Evolutionary conservation across 257 asterid genomes (phyloP).

Genomic region (Solanum sitiens): DNA sequence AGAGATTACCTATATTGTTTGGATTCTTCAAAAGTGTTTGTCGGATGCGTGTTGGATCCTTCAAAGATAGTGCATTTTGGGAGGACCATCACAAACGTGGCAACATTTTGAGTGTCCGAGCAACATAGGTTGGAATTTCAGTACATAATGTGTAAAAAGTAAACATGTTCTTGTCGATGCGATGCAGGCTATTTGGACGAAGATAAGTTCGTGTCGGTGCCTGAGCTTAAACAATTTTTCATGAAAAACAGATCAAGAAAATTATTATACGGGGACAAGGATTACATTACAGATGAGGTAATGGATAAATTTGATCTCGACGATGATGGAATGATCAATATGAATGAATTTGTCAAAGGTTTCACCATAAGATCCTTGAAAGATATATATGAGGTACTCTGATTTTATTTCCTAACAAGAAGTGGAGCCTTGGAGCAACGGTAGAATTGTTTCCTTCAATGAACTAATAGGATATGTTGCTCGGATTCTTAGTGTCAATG

Average conservation of each 20-base stretch:
- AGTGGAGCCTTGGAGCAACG: neutral
- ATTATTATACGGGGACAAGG: conserved; percentile 5
- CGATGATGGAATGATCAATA: conserved; percentile 30
- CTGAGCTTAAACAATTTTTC: conserved; percentile 35
- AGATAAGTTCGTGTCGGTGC: conserved; percentile 27
- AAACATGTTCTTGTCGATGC: too few relatives aligned
- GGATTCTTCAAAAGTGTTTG: neutral
- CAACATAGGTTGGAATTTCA: neutral
- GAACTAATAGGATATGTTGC: neutral
- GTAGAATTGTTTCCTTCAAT: neutral
- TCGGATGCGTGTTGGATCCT: neutral
- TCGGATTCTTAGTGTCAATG: neutral
- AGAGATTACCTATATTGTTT: neutral
- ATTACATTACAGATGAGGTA: too few relatives aligned
- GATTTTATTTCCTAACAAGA: neutral
- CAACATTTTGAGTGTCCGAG: neutral
- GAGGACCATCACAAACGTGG: neutral
- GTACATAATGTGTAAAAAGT: too few relatives aligned
- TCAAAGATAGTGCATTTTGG: neutral
- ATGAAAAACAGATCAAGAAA: conserved; percentile 22
- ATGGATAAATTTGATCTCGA: conserved; percentile 20
- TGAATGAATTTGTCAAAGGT: conserved; percentile 41
- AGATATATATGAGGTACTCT: neutral
- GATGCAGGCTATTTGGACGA: neutral
- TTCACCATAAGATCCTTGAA: conserved; percentile 33